Evolutionary conservation across 2,329 filamentous ascomycete species (phyloP).

Genomic region (Metarhizium guizhouense): DNA sequence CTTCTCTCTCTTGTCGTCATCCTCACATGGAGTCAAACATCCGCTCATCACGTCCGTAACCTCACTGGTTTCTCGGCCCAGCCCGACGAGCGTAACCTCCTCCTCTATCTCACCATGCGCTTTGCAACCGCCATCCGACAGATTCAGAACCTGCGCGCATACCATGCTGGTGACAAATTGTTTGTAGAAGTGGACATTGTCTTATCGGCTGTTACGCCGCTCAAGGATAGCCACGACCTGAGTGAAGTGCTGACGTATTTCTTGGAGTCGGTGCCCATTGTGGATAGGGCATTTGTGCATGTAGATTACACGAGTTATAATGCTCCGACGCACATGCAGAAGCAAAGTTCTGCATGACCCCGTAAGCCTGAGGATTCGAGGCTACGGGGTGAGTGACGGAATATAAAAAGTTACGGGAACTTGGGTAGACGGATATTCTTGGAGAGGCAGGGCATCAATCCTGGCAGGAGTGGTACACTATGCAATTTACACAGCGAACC

Average conservation of each 20-base stretch:
- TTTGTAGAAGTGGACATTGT: constrained; percentile 79
- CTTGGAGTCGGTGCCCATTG: constrained; percentile 72
- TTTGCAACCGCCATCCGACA: constrained; percentile 82
- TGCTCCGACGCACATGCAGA: constrained; percentile 48
- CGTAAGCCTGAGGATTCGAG: not conserved
- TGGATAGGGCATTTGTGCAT: constrained; percentile 64
- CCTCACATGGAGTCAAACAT: constrained; percentile 67
- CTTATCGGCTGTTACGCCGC: constrained; percentile 62
- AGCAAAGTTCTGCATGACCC: constrained; percentile 14
- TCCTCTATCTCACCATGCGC: constrained; percentile 87
- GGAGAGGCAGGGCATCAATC: not conserved
- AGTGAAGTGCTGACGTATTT: constrained; percentile 74
- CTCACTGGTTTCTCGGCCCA: constrained; percentile 70
- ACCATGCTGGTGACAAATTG: constrained; percentile 77
- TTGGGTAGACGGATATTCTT: no score
- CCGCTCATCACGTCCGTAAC: constrained; percentile 69
- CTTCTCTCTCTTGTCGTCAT: constrained; percentile 73
- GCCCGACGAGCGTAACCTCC: constrained; percentile 72
- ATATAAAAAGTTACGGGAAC: not conserved
- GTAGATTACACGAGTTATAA: constrained; percentile 56
- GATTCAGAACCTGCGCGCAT: constrained; percentile 78
- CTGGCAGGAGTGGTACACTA: not conserved
- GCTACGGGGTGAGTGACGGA: not conserved
- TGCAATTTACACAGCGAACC: not conserved
- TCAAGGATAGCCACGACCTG: constrained; percentile 76